Percentiles rank a stretch among this genome's conserved stretches.
Conservation (phyloP, 1,139 yeast species). For the Candida tropicalis region DNA sequence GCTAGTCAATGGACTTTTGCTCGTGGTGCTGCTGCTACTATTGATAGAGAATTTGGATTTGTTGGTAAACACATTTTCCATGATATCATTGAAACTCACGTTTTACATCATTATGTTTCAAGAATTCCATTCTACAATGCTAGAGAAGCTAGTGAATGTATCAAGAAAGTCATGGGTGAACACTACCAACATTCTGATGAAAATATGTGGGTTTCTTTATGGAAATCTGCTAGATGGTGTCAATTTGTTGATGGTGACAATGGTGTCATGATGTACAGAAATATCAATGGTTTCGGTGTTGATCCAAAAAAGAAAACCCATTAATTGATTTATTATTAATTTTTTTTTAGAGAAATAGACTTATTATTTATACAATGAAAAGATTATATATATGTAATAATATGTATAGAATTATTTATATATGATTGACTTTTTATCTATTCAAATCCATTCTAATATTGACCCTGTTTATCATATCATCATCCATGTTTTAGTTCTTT, state of each 20-base stretch:
- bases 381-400: conserved; percentile 1
- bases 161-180: conserved; percentile 79
- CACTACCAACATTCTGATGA: conserved; percentile 70
- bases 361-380: conserved; percentile 6
- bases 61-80: conserved; percentile 81
- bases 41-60: conserved; percentile 83
- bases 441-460: neutral
- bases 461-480: conserved; percentile 8
- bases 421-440: neutral
- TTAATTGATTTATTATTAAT: conserved; percentile 6
- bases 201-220: conserved; percentile 72
- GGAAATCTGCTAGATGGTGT: conserved; percentile 73
- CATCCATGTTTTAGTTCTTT: conserved; percentile 15
- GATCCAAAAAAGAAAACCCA: conserved; percentile 31
- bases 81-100: conserved; percentile 89
- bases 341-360: conserved; percentile 3
- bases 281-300: conserved; percentile 52
- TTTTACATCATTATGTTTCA: conserved; percentile 81
- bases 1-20: conserved; percentile 81
- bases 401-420: neutral
- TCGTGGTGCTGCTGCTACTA: conserved; percentile 86
- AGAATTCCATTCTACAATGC: conserved; percentile 88
- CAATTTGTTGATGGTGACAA: conserved; percentile 83
- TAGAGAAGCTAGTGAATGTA: conserved; percentile 76
- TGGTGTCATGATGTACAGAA: conserved; percentile 67